These are phyloP conservation scores for Sugiyamaella novakii DNA, from an alignment of 1,139 yeast genomes.

Conservation along the genomic window DNA sequence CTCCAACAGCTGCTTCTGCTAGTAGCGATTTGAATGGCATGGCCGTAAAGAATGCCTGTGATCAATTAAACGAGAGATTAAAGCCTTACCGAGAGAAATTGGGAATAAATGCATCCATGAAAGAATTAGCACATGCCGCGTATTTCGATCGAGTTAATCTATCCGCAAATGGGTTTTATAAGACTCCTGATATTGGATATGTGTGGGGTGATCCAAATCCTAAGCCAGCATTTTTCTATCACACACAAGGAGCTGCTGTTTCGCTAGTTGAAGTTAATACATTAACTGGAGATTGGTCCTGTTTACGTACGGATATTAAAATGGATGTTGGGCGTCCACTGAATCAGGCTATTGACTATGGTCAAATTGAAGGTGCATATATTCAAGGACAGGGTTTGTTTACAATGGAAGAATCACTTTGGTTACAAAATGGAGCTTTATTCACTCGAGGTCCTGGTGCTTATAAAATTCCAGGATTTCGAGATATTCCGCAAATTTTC, in stretches of 20 bases:
- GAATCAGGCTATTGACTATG: slow-evolving; percentile 52
- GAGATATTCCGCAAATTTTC: slow-evolving; percentile 49
- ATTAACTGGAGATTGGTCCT: slow-evolving; percentile 51
- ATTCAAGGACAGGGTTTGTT: slow-evolving; percentile 52
- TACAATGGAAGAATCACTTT: slow-evolving; percentile 51
- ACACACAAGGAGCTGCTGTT: slow-evolving; percentile 50
- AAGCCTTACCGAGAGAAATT: slow-evolving; percentile 44
- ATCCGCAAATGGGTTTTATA: slow-evolving; percentile 52
- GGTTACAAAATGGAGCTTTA: slow-evolving; percentile 47
- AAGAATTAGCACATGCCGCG: slow-evolving; percentile 45
- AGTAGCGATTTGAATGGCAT: slow-evolving; percentile 51
- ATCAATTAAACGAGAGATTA: slow-evolving; percentile 46
- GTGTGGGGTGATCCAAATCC: slow-evolving; percentile 47
- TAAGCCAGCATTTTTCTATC: slow-evolving; percentile 49
- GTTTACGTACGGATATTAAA: slow-evolving; percentile 46
- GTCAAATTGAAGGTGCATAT: slow-evolving; percentile 53
- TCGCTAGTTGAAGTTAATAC: slow-evolving; percentile 49
- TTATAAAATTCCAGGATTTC: slow-evolving; percentile 52
- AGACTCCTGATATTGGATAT: slow-evolving; percentile 53
- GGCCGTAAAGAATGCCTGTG: slow-evolving; percentile 51
- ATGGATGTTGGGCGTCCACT: slow-evolving; percentile 53
- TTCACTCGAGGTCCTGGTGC: slow-evolving; percentile 53
- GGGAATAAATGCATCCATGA: slow-evolving; percentile 46
- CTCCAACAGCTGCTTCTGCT: slow-evolving; percentile 53
- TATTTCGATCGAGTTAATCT: slow-evolving; percentile 49